These are phyloP conservation scores for Coemansia reversa DNA, from an alignment of 192 early-diverging fungal genomes.

Conservation along the genomic window DNA sequence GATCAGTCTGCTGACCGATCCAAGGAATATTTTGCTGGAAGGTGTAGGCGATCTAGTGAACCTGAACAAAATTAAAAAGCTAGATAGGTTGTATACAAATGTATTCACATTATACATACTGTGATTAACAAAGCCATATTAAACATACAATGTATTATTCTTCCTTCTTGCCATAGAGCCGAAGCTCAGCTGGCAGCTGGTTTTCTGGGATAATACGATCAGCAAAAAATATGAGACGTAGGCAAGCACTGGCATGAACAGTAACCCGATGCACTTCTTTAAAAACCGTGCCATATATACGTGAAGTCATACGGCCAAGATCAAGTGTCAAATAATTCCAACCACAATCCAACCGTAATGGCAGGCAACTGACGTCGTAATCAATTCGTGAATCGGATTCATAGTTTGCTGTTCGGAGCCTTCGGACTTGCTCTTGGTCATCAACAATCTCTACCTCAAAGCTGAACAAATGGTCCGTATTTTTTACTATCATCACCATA, in stretches of 20 bases:
- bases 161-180: conserved; percentile 55
- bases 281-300: conserved; percentile 88
- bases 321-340: conserved; percentile 97
- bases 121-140: no score
- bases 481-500: conserved; percentile 85
- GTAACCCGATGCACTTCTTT: conserved; percentile 84
- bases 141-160: no score
- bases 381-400: conserved; percentile 18
- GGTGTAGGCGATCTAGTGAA: no score
- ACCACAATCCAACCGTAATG: conserved; percentile 86
- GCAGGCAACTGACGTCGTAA: conserved; percentile 82
- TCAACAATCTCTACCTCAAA: conserved; percentile 91
- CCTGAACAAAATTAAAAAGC: no score
- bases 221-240: conserved; percentile 88
- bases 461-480: conserved; percentile 84
- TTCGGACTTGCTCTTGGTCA: conserved; percentile 73
- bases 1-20: no score
- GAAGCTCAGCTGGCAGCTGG: conserved; percentile 89
- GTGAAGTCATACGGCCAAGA: conserved; percentile 77
- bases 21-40: no score
- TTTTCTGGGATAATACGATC: conserved; percentile 90
- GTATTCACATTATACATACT: no score
- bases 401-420: conserved; percentile 88
- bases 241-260: conserved; percentile 87
- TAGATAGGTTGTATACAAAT: no score